phyloP scores from a whole-genome alignment of 257 asterid genomes.

The Salvia splendens region DNA sequence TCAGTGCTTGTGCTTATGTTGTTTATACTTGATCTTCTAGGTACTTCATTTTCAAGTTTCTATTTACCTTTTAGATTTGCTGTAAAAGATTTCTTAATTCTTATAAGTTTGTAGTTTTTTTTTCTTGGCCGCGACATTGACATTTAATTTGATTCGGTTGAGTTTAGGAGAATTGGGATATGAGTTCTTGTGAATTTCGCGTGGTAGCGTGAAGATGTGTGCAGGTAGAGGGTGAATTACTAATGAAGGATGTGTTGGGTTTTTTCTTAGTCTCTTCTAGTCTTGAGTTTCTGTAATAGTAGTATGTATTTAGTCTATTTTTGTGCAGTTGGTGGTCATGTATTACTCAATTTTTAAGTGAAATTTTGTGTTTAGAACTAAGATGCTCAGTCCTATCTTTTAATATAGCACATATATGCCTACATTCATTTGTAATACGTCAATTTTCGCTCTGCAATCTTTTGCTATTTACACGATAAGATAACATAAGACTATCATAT shows the following conservation, averaged over 20 bases:
- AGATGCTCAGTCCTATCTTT: conserved; percentile 6
- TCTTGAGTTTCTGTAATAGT: background rate
- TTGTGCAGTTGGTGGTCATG: background rate
- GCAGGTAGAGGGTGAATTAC: conserved; percentile 1
- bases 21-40: background rate
- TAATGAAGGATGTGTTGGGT: conserved; percentile 14
- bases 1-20: background rate
- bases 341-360: background rate
- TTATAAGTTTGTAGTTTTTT: background rate
- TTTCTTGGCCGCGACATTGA: conserved; percentile 18
- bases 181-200: conserved; percentile 2
- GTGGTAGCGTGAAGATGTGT: background rate
- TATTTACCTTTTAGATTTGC: conserved; percentile 9
- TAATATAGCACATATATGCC: background rate
- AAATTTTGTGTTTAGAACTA: conserved; percentile 4
- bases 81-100: background rate
- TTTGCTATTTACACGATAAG: background rate
- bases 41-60: conserved; percentile 20
- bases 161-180: background rate
- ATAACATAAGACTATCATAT: background rate
- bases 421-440: background rate
- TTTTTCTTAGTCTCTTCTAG: background rate
- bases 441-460: background rate
- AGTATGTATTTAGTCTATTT: background rate
- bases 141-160: conserved; percentile 17